Conservation (phyloP, 2,329 filamentous ascomycete genomes). For the Cucurbitaria berberidis region DNA sequence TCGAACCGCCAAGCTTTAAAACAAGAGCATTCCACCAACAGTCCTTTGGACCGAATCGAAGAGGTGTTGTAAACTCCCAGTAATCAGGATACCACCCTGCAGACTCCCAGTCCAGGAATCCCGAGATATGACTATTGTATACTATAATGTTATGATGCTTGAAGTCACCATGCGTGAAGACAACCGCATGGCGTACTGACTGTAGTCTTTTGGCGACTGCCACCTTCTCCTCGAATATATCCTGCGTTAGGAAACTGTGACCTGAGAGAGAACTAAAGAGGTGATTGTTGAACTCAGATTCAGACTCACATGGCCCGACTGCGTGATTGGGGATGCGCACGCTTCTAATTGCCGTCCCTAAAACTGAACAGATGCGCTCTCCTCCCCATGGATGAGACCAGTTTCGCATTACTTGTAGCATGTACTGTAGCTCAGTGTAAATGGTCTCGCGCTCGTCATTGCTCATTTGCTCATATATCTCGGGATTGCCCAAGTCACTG, state of each 20-base stretch:
- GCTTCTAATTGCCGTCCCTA: slow-evolving; percentile 40
- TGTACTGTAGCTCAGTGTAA: slow-evolving; percentile 45
- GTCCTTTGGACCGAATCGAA: slow-evolving; percentile 15
- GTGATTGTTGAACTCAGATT: slow-evolving; percentile 37
- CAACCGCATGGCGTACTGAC: slow-evolving; percentile 30
- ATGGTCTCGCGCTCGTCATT: slow-evolving; percentile 39
- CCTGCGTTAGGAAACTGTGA: slow-evolving; percentile 34
- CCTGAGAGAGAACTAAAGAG: slow-evolving; percentile 35
- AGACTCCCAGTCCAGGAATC: slow-evolving; percentile 29
- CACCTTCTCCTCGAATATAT: slow-evolving; percentile 34
- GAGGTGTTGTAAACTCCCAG: slow-evolving; percentile 28
- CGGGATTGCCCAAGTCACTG: slow-evolving; percentile 33
- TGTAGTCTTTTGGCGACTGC: slow-evolving; percentile 23
- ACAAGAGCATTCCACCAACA: slow-evolving; percentile 22
- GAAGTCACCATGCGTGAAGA: slow-evolving; percentile 35
- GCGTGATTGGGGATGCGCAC: slow-evolving; percentile 42
- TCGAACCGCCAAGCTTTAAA: slow-evolving; percentile 13
- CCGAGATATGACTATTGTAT: slow-evolving; percentile 21
- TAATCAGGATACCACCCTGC: slow-evolving; percentile 34
- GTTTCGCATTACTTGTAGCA: slow-evolving; percentile 43
- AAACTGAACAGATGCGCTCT: slow-evolving; percentile 38
- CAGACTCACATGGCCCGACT: slow-evolving; percentile 37
- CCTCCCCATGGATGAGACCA: slow-evolving; percentile 37
- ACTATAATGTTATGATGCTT: slow-evolving; percentile 30
- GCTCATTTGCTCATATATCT: slow-evolving; percentile 34